Percentiles rank a stretch among this genome's conserved stretches.
Evolutionary conservation across 164 flowering plant genomes (phyloP).

Genomic region (Tetracentron sinense): DNA sequence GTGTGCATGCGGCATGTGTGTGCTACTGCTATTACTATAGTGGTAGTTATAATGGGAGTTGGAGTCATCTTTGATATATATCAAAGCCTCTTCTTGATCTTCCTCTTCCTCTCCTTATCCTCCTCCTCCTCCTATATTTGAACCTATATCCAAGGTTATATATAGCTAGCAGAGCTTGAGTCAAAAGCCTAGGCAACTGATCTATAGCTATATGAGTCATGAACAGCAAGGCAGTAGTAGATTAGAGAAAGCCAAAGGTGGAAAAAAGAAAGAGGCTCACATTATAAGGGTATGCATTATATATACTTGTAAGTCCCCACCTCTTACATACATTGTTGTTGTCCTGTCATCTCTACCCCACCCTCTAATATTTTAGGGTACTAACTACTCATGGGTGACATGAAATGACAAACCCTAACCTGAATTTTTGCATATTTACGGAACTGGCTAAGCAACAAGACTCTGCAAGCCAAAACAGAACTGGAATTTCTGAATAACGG

Average conservation of each 20-base stretch:
- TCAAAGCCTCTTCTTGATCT: conserved; percentile 2
- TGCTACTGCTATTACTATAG: no score
- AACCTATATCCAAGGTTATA: conserved; percentile 3
- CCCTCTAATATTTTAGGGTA: no score
- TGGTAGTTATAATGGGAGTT: no score
- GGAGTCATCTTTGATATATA: conserved; percentile 43
- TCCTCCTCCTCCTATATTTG: conserved; percentile 7
- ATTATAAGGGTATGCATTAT: conserved; percentile 39
- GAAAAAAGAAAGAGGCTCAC: conserved; percentile 27
- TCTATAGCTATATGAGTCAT: no score
- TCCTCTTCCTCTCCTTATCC: neutral
- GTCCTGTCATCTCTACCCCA: conserved; percentile 4
- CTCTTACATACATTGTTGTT: conserved; percentile 3
- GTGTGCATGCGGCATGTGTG: no score
- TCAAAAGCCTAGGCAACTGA: neutral
- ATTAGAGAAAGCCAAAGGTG: conserved; percentile 24
- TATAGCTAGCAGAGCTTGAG: conserved; percentile 14
- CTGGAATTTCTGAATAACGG: conserved; percentile 4
- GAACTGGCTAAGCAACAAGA: neutral
- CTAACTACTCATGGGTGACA: no score
- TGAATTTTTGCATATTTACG: neutral
- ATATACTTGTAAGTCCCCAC: conserved; percentile 26
- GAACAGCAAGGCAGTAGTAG: conserved; percentile 7
- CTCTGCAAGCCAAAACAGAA: conserved; percentile 7
- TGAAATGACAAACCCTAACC: neutral